Conservation (phyloP, 768 basidiomycete species). For the Psilocybe cyanescens region DNA sequence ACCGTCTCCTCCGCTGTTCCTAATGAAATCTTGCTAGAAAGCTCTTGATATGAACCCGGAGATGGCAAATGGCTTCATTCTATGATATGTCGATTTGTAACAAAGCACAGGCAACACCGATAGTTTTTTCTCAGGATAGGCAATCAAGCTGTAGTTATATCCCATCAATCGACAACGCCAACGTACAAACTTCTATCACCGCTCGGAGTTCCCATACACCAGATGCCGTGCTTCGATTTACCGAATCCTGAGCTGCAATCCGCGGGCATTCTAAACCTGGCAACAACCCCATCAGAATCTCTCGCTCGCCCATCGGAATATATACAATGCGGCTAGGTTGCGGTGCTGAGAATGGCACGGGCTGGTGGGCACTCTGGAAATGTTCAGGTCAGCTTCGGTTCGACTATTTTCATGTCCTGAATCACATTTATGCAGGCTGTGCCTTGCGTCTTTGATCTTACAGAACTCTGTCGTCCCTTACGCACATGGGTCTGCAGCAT, state of each 20-base stretch:
- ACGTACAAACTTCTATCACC: constrained; percentile 20
- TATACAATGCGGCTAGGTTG: neutral
- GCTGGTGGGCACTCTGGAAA: neutral
- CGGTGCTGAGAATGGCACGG: constrained; percentile 3
- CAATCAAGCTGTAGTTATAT: constrained; percentile 8
- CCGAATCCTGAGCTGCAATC: constrained; percentile 16
- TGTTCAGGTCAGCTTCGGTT: constrained; percentile 17
- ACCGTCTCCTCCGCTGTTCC: neutral
- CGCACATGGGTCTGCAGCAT: constrained; percentile 8
- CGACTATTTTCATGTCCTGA: constrained; percentile 7
- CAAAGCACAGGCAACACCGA: constrained; percentile 4
- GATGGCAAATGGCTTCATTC: neutral
- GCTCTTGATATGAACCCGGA: neutral
- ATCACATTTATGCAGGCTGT: constrained; percentile 16
- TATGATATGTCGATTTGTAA: neutral
- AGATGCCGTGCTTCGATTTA: constrained; percentile 6
- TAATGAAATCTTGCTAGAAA: neutral
- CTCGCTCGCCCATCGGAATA: neutral
- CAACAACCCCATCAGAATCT: constrained; percentile 10
- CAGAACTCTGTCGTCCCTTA: constrained; percentile 9
- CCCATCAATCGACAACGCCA: constrained; percentile 9
- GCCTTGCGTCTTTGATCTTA: constrained; percentile 15
- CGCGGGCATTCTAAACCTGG: constrained; percentile 7
- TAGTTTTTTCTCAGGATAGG: constrained; percentile 18
- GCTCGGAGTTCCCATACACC: constrained; percentile 15